Evolutionary conservation across 2,329 filamentous ascomycete genomes (phyloP), one percentile per base, ranked within the genome.

Genomic region (Diaporthe helianthi): DNA sequence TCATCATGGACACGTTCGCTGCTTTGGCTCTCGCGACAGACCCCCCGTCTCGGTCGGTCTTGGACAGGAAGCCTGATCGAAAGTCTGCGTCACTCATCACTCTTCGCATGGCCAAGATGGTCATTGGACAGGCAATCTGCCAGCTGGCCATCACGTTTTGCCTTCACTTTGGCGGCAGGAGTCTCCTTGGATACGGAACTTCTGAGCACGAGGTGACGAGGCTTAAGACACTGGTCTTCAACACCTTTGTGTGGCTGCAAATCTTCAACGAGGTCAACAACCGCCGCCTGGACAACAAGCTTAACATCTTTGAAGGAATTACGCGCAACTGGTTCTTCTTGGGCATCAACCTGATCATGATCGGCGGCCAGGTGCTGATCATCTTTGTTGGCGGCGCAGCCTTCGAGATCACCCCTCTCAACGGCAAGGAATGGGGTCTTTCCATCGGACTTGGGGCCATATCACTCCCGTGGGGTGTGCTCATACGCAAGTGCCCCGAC

Each of bases 191-290:
- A 9, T 89, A 90, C 73, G 80, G 81, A 47, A 67, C 75, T 0
- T 76, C 79, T 8, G 78, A 82, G 36, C 75, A 82, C 29, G 78
- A 86, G 26, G 79, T 86, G 66, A 64, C 89, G 88, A 19, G 83
- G 70, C 81, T 92, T 58, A 80, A 85, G 51, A 92, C 91, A 2
- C 84, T 94, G 29, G 88, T 94, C 24, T 94, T 94, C 85, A 94
- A 94, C 80, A 91, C 90, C 0, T 94, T 94, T 74, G 91, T 93
- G 67, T 94, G 92, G 91, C 93, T 94, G 89, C 92, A 94, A 74
- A 93, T 95, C 73, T 94, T 96, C 83, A 95, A 94, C 78, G 86
- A 91, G 75, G 86, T 93, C 80, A 94, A 94, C 83, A 95, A 93
- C 81, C 90, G 92, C 67, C 90, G 92, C 17, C 86, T 97, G 19